Conservation (phyloP, 1,284 basidiomycete genomes). For the Cryptococcus sp. region DNA sequence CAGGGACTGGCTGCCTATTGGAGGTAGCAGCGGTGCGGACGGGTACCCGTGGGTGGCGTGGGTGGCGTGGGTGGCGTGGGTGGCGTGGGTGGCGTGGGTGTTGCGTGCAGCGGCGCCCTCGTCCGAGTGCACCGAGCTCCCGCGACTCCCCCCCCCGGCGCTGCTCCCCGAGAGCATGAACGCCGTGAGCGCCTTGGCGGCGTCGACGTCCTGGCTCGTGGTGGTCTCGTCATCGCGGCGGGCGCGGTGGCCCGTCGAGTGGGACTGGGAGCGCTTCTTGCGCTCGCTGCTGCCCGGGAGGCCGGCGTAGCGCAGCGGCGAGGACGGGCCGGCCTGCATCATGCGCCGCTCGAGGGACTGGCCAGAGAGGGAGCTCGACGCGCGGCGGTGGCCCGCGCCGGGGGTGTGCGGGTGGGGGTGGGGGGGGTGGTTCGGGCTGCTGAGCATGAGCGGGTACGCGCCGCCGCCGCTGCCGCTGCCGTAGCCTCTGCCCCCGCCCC, state of each 20-base stretch:
- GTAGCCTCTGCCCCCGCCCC: too few relatives aligned
- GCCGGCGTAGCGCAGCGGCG: constrained; percentile 14
- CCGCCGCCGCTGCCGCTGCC: too few relatives aligned
- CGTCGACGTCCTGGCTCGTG: constrained; percentile 45
- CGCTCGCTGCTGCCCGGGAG: constrained; percentile 9
- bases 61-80: too few relatives aligned
- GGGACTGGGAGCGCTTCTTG: constrained; percentile 43
- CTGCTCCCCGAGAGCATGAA: constrained; percentile 36
- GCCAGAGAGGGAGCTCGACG: constrained; percentile 11
- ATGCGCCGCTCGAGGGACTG: constrained; percentile 9
- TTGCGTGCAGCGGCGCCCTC: constrained; percentile 1
- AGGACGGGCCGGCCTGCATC: constrained; percentile 18
- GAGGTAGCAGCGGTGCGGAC: neutral
- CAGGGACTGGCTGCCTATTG: constrained; percentile 7
- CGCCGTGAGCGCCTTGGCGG: constrained; percentile 40
- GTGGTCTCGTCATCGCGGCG: constrained; percentile 11
- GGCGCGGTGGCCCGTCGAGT: constrained; percentile 30
- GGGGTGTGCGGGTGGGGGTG: neutral
- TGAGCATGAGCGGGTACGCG: constrained; percentile 1
- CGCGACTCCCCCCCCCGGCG: constrained; percentile 5
- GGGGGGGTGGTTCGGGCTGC: neutral
- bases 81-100: neutral
- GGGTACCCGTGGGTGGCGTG: neutral
- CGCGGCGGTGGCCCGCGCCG: constrained; percentile 11
- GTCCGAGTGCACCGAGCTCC: too few relatives aligned